phyloP scores from a whole-genome alignment of 1,284 basidiomycete species.

The Ustilago bromivora region DNA sequence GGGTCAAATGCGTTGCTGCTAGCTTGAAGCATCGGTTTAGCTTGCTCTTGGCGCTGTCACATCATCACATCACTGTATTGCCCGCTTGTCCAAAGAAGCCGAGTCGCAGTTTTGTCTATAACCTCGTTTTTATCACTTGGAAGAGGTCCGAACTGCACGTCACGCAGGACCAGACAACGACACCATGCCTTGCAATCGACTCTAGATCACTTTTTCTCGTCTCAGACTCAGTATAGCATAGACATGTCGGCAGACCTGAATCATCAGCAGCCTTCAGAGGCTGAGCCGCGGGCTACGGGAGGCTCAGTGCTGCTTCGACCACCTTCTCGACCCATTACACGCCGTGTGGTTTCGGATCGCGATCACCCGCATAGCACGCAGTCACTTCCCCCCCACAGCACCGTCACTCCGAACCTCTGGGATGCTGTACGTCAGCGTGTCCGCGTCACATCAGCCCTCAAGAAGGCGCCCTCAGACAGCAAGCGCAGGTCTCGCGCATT shows the following conservation, averaged over 20 bases:
- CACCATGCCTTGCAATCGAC: background rate
- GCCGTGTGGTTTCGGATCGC: conserved; percentile 40
- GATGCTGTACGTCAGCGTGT: conserved; percentile 46
- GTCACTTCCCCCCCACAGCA: conserved; percentile 35
- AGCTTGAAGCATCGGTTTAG: background rate
- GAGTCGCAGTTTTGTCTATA: background rate
- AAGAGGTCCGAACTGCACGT: background rate
- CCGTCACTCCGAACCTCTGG: conserved; percentile 36
- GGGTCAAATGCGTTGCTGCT: background rate
- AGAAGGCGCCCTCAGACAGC: conserved; percentile 3
- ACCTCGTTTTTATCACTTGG: background rate
- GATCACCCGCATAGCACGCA: conserved; percentile 40
- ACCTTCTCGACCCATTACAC: conserved; percentile 32
- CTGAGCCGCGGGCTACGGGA: conserved; percentile 2
- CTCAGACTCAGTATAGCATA: background rate
- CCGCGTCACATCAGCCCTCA: conserved; percentile 41
- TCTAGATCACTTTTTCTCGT: background rate
- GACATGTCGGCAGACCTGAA: conserved; percentile 14
- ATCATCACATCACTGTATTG: background rate
- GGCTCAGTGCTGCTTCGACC: conserved; percentile 33
- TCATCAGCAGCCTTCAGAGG: conserved; percentile 2
- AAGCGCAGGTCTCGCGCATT: conserved; percentile 37
- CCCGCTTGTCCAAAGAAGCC: conserved; percentile 3
- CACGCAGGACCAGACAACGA: background rate
- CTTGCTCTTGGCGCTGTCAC: conserved; percentile 1